A percentile compares a stretch with the other conserved stretches of the same genome.
Evolutionary conservation across 164 flowering plant genomes (phyloP).

Genomic region (Piper betle): DNA sequence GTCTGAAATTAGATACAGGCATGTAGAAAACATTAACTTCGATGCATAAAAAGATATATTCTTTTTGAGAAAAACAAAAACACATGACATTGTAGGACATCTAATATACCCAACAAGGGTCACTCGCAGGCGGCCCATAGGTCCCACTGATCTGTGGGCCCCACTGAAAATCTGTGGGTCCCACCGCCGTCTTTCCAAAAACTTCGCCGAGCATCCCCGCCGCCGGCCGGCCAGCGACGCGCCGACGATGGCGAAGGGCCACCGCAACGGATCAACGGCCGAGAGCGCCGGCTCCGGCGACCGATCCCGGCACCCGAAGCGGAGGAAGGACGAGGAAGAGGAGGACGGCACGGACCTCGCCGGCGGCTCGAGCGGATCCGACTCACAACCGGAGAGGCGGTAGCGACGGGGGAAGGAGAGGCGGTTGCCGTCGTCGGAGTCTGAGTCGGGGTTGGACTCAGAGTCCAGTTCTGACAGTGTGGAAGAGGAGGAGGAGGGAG

Average conservation of each 20-base stretch:
- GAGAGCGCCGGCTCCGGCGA: background rate
- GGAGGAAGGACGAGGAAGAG: conserved; percentile 7
- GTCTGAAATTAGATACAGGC: no score
- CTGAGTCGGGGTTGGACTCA: background rate
- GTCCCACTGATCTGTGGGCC: no score
- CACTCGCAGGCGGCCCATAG: no score
- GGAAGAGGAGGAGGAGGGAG: conserved; percentile 8
- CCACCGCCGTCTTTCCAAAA: no score
- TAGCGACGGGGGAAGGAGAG: conserved; percentile 5
- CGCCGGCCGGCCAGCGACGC: background rate
- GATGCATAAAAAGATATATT: no score
- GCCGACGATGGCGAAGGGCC: background rate
- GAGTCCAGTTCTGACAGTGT: conserved; percentile 2
- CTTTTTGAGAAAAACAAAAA: no score
- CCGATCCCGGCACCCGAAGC: conserved; percentile 10
- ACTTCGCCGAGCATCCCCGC: background rate
- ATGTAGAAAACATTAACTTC: no score
- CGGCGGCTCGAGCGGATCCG: conserved; percentile 5
- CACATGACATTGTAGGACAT: no score
- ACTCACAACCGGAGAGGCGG: background rate
- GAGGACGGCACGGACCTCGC: no score
- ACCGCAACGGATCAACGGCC: background rate
- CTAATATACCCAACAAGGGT: no score
- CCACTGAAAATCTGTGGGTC: no score
- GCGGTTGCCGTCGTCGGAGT: background rate